phyloP scores from a whole-genome alignment of 257 asterid species.

The Przewalskia tangutica region DNA sequence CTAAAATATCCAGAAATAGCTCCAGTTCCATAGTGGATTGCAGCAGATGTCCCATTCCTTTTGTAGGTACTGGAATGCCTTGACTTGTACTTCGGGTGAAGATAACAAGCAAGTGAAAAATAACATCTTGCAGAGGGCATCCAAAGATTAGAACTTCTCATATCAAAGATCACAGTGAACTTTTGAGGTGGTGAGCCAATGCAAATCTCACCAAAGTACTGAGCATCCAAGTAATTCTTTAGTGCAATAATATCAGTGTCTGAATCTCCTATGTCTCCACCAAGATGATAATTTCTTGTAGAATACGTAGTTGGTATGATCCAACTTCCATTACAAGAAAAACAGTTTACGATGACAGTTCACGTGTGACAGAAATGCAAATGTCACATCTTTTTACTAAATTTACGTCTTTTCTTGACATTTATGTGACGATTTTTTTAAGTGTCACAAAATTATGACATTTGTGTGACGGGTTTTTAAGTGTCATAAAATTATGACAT shows the following conservation, averaged over 20 bases:
- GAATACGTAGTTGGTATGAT: slow-evolving; percentile 37
- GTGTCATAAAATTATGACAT: too few species aligned
- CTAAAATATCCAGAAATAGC: slow-evolving; percentile 88
- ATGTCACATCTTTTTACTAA: too few species aligned
- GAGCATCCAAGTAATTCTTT: slow-evolving; percentile 84
- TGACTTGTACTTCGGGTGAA: slow-evolving; percentile 71
- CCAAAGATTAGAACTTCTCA: slow-evolving; percentile 93
- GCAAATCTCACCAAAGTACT: slow-evolving; percentile 77
- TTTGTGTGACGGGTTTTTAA: too few species aligned
- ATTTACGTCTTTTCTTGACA: too few species aligned
- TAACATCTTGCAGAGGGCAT: slow-evolving; percentile 78
- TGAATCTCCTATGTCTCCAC: slow-evolving; percentile 28
- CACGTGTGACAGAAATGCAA: too few species aligned
- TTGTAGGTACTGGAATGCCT: slow-evolving; percentile 54
- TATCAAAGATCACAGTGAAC: slow-evolving; percentile 78
- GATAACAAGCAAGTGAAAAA: slow-evolving; percentile 72
- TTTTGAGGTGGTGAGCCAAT: slow-evolving; percentile 83
- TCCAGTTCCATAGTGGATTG: slow-evolving; percentile 85
- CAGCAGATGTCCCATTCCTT: slow-evolving; percentile 79
- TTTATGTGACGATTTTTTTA: too few species aligned
- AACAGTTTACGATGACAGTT: too few species aligned
- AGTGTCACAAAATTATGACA: too few species aligned
- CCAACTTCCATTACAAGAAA: too few species aligned
- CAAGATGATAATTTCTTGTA: slow-evolving; percentile 17
- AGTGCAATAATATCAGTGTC: slow-evolving; percentile 54